A percentile compares a stretch with the other conserved stretches of the same genome.
Evolutionary conservation across 495 filamentous ascomycete species (phyloP).

Genomic region (Parathielavia appendiculata): DNA sequence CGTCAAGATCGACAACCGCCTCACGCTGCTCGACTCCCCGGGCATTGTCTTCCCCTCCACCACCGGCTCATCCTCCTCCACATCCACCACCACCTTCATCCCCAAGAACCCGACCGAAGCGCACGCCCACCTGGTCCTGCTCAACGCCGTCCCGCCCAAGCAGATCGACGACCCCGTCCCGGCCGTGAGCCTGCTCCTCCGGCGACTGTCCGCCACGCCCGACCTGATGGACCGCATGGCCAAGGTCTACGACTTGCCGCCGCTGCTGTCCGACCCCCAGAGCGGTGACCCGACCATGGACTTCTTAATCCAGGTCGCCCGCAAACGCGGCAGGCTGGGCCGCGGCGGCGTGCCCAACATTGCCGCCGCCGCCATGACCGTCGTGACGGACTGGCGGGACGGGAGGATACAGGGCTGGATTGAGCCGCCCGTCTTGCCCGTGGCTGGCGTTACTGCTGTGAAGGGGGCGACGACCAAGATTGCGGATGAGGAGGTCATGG

Average conservation of each 20-base stretch:
- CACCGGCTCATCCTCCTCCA: constrained; percentile 21
- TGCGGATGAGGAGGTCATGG: constrained; percentile 35
- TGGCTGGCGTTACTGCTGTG: constrained; percentile 23
- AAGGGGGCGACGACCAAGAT: constrained; percentile 12
- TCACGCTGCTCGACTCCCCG: constrained; percentile 91
- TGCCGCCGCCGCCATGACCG: constrained; percentile 78
- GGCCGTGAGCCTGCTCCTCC: constrained; percentile 74
- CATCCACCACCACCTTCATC: constrained; percentile 28
- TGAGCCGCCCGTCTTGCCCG: constrained; percentile 60
- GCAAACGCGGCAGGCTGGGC: constrained; percentile 84
- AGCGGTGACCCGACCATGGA: constrained; percentile 76
- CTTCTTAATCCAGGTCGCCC: constrained; percentile 88
- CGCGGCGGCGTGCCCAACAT: constrained; percentile 89
- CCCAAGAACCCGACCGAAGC: constrained; percentile 63
- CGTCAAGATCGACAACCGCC: constrained; percentile 91
- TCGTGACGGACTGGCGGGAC: constrained; percentile 93
- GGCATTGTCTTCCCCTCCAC: constrained; percentile 85
- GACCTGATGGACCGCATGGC: constrained; percentile 69
- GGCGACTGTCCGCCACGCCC: constrained; percentile 66
- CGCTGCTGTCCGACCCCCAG: constrained; percentile 57
- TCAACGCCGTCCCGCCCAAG: constrained; percentile 90
- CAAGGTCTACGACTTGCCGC: constrained; percentile 72
- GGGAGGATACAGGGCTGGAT: constrained; percentile 92
- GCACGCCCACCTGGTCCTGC: constrained; percentile 76
- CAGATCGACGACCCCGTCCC: constrained; percentile 88